These are phyloP conservation scores for Phyllosticta capitalensis DNA, from an alignment of 2,329 filamentous ascomycete species.

Conservation along the genomic window DNA sequence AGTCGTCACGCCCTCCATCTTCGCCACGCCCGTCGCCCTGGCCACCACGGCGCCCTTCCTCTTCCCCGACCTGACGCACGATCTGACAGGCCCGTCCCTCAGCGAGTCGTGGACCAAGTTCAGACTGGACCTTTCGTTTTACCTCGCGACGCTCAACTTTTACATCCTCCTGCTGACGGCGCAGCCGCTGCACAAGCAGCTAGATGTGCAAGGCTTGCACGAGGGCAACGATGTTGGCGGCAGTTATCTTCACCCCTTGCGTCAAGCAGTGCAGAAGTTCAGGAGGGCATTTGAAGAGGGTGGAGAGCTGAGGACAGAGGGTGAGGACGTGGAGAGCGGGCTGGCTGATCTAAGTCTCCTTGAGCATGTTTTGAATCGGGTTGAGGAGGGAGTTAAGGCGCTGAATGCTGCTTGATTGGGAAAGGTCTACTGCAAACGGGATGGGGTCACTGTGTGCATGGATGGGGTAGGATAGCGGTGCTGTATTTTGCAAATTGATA, in stretches of 20 bases:
- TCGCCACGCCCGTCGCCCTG: slow-evolving; percentile 38
- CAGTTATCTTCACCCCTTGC: slow-evolving; percentile 35
- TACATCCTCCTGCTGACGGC: slow-evolving; percentile 48
- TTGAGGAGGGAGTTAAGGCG: slow-evolving; percentile 13
- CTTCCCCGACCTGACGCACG: slow-evolving; percentile 39
- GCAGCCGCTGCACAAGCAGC: slow-evolving; percentile 33
- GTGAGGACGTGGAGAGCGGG: slow-evolving; percentile 26
- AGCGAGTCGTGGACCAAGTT: slow-evolving; percentile 35
- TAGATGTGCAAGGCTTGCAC: slow-evolving; percentile 39
- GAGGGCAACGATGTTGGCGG: slow-evolving; percentile 30
- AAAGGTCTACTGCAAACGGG: background rate
- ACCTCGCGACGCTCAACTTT: slow-evolving; percentile 49
- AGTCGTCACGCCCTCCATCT: slow-evolving; percentile 27
- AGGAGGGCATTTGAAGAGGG: slow-evolving; percentile 26
- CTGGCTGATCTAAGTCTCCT: slow-evolving; percentile 25
- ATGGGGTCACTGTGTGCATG: background rate
- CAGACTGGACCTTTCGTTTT: slow-evolving; percentile 43
- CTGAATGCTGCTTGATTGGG: slow-evolving; percentile 8
- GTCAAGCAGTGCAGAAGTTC: slow-evolving; percentile 28
- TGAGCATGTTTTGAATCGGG: slow-evolving; percentile 24
- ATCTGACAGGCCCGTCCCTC: slow-evolving; percentile 27
- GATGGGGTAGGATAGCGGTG: background rate
- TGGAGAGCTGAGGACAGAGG: slow-evolving; percentile 27
- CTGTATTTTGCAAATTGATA: background rate
- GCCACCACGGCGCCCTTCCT: slow-evolving; percentile 42